Percentiles rank a stretch among this genome's conserved stretches.
Conservation (phyloP, 2,329 filamentous ascomycete species). For the Fusarium bactridioides region DNA sequence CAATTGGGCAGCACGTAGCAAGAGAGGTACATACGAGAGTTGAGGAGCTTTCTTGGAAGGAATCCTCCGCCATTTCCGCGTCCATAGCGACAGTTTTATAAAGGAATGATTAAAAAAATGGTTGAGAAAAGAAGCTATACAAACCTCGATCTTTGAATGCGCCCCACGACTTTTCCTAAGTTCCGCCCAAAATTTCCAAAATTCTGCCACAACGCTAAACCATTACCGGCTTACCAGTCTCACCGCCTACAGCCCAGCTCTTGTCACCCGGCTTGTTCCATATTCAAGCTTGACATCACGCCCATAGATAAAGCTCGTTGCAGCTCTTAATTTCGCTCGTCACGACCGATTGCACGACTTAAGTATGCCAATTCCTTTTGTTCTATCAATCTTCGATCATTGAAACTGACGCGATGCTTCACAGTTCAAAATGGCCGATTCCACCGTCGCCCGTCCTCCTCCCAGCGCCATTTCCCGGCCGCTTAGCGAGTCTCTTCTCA, state of each 20-base stretch:
- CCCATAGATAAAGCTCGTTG: constrained; percentile 40
- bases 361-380: constrained; percentile 38
- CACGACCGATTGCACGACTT: constrained; percentile 33
- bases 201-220: constrained; percentile 54
- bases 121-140: constrained; percentile 25
- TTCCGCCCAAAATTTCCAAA: constrained; percentile 51
- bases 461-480: constrained; percentile 78
- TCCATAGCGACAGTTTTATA: constrained; percentile 27
- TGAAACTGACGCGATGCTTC: constrained; percentile 33
- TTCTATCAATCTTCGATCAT: not conserved
- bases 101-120: constrained; percentile 14
- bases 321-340: constrained; percentile 41
- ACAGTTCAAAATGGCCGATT: constrained; percentile 61
- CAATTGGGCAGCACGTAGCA: not conserved
- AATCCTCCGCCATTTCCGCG: constrained; percentile 29
- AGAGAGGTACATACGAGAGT: constrained; percentile 23
- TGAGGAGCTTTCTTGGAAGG: not conserved
- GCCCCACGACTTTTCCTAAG: constrained; percentile 39
- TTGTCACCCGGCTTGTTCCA: constrained; percentile 49
- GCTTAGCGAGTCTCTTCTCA: constrained; percentile 96
- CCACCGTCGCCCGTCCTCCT: constrained; percentile 56
- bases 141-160: constrained; percentile 29
- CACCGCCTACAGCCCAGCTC: constrained; percentile 55
- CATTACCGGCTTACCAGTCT: constrained; percentile 34
- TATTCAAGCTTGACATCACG: constrained; percentile 48